Evolutionary conservation across 164 flowering plant species (phyloP), one percentile per base, ranked within the genome.

Genomic region (Piper longum): DNA sequence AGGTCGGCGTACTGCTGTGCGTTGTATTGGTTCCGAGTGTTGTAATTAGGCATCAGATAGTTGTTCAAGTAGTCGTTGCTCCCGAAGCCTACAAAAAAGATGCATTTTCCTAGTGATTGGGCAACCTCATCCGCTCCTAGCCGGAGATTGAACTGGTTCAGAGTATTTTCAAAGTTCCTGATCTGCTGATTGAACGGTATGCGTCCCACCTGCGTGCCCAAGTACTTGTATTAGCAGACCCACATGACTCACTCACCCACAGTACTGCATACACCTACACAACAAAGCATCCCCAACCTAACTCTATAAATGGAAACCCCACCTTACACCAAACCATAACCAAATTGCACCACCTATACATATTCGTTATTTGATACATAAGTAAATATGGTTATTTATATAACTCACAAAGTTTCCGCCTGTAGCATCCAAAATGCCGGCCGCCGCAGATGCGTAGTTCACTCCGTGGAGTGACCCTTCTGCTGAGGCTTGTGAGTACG

Each of bases 41-140:
- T 60, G 67, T 87, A 95, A 68, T 83, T 91, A 5, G 97, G 96
- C 93, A 95, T 84, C 44, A 95, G 80, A 71, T 95, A 95, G 68
- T 95, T 95, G 85, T 92, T 92, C n/a, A 87, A 82, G 76, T 92
- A 87, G 82, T 92, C 98, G 63, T 92, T 92, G 82, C 96, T 92
- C 9, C 98, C 96, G 91, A 92, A 86, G n/a, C 96, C 98, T 0
- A 92, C 85, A 60, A 87, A 89, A 81, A 92, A 87, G 43, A 92
- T 75, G 80, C 85, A 82, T 19, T 66, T 64, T 0, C 73, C 71
- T 4, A 92, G 54, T 0, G 81, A 71, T 14, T 59, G 48, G 0
- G 86, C 80, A 9, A 78, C 80, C 39, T 78, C 81, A 6, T 63
- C 77, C 0, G 88, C 93, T 0, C 96, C 89, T 1, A 81, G 71